Evolutionary conservation across 805 yeast genomes (phyloP).

Genomic region (Kodamaea restingae): DNA sequence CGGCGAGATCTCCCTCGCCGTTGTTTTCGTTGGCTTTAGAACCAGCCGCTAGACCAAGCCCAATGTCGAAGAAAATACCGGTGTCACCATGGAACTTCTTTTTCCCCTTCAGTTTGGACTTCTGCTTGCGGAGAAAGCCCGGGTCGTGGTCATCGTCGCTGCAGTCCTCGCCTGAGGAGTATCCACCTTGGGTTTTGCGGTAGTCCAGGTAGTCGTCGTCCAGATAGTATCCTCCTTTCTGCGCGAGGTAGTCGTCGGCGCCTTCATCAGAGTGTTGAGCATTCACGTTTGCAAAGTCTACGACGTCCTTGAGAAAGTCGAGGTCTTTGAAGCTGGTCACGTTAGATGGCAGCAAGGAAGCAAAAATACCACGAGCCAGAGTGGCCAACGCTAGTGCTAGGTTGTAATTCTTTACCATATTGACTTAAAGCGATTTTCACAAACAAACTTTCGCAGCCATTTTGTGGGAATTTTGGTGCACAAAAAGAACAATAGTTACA

Average conservation of each 20-base stretch:
- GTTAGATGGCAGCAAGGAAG: not conserved
- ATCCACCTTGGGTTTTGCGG: not conserved
- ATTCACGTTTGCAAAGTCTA: conserved; percentile 6
- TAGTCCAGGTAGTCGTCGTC: not conserved
- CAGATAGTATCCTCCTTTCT: not conserved
- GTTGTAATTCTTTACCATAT: conserved; percentile 1
- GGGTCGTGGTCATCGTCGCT: conserved; percentile 6
- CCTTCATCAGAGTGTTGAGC: conserved; percentile 2
- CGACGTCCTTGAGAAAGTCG: conserved; percentile 6
- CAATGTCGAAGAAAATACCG: conserved; percentile 10
- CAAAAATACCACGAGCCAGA: not conserved
- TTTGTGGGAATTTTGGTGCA: not conserved
- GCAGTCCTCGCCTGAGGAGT: conserved; percentile 3
- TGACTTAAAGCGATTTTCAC: not conserved
- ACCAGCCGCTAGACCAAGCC: conserved; percentile 3
- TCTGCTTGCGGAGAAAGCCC: conserved; percentile 6
- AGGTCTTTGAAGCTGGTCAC: conserved; percentile 3
- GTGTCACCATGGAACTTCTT: conserved; percentile 9
- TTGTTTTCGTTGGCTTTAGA: not conserved
- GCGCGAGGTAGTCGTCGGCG: not conserved
- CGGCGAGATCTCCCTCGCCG: too few species aligned
- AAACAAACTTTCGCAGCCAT: conserved; percentile 7
- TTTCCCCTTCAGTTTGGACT: conserved; percentile 6
- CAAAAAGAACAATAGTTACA: not conserved
- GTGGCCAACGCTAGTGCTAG: conserved; percentile 2